These are phyloP conservation scores for Colletotrichum destructivum DNA, from an alignment of 2,329 filamentous ascomycete species.

Conservation along the genomic window DNA sequence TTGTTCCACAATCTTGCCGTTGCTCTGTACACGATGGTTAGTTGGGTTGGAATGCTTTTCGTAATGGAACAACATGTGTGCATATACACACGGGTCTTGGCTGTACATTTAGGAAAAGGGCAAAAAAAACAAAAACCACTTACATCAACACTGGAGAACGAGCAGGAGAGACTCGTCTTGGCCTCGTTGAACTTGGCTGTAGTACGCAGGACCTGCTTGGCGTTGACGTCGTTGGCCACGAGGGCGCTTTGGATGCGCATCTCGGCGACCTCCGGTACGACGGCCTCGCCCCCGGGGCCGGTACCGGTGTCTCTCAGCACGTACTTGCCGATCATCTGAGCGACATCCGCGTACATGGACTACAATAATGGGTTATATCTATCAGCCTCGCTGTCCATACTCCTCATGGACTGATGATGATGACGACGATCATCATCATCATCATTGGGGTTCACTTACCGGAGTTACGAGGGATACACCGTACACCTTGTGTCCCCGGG, in stretches of 20 bases:
- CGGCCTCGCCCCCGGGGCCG: conserved; percentile 59
- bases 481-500: conserved; percentile 78
- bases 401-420: no score
- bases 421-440: no score
- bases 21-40: conserved; percentile 69
- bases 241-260: conserved; percentile 81
- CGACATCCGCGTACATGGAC: conserved; percentile 71
- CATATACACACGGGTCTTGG: no score
- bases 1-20: conserved; percentile 71
- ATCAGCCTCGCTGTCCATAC: no score
- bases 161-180: conserved; percentile 1
- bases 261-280: conserved; percentile 75
- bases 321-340: conserved; percentile 74
- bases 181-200: conserved; percentile 71
- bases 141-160: conserved; percentile 21
- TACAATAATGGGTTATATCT: background rate
- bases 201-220: conserved; percentile 72
- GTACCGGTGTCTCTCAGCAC: conserved; percentile 74
- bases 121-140: background rate
- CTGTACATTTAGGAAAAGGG: no score
- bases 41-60: conserved; percentile 51
- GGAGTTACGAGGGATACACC: conserved; percentile 77
- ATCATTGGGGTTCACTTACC: background rate
- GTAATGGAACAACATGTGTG: no score
- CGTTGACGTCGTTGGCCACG: conserved; percentile 65